Evolutionary conservation across 441 rosid genomes (phyloP).

Genomic region (Flueggea neowawraea): DNA sequence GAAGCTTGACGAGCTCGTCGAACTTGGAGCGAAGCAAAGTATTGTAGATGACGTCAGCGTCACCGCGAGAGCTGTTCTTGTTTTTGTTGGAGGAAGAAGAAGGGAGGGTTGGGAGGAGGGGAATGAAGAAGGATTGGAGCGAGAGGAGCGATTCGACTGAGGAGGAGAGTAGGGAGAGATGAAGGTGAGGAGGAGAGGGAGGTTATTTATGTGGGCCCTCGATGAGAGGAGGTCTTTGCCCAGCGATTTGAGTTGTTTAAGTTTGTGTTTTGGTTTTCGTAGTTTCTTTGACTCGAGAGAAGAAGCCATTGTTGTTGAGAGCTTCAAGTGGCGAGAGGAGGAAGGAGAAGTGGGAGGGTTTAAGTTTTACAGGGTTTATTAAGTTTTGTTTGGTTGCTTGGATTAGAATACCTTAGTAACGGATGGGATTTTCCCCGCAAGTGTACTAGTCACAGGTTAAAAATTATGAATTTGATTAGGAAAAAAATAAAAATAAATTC

Average conservation of each 20-base stretch:
- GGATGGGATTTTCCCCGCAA: no score
- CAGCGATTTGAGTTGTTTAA: constrained; percentile 60
- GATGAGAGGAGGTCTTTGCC: constrained; percentile 73
- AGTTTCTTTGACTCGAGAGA: no score
- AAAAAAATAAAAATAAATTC: no score
- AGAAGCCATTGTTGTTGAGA: no score
- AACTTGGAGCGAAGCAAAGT: constrained; percentile 86
- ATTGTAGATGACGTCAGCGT: constrained; percentile 51
- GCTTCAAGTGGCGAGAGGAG: no score
- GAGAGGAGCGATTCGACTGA: constrained; percentile 83
- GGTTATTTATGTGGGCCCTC: constrained; percentile 64
- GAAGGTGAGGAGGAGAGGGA: constrained; percentile 71
- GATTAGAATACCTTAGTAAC: no score
- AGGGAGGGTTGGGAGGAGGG: constrained; percentile 76
- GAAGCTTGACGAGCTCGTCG: constrained; percentile 57
- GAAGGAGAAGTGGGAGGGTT: no score
- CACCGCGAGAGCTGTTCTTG: neutral
- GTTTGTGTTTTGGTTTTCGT: constrained; percentile 1
- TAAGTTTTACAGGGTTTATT: no score
- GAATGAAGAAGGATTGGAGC: constrained; percentile 84
- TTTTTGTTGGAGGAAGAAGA: constrained; percentile 26
- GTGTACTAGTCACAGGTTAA: no score
- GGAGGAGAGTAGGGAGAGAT: constrained; percentile 59
- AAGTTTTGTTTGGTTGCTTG: no score
- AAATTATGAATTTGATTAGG: no score